A percentile compares a stretch with the other conserved stretches of the same genome.
phyloP scores from a whole-genome alignment of 2,329 filamentous ascomycete genomes.

The Aspergillus fijiensis region DNA sequence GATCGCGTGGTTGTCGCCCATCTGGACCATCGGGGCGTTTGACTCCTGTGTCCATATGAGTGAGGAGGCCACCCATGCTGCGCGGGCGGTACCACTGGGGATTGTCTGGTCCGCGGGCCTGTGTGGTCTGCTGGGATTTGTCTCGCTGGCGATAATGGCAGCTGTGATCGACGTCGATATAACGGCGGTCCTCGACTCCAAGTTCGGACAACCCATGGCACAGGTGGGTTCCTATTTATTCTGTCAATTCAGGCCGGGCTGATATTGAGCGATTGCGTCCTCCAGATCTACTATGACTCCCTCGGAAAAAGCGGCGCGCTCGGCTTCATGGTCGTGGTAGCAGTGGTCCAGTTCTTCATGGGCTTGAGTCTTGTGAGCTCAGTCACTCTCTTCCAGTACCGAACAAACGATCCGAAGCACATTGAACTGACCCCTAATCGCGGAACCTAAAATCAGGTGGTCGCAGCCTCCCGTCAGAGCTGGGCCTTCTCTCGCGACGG shows the following conservation, averaged over 20 bases:
- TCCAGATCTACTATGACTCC: conserved; percentile 43
- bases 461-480: conserved; percentile 58
- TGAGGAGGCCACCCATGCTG: conserved; percentile 61
- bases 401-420: no score
- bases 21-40: conserved; percentile 58
- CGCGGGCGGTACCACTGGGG: conserved; percentile 58
- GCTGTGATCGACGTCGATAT: conserved; percentile 57
- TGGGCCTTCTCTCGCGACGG: conserved; percentile 64
- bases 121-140: conserved; percentile 55
- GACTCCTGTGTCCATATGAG: conserved; percentile 60
- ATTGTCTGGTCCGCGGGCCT: conserved; percentile 56
- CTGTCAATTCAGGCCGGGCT: neutral
- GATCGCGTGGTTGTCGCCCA: conserved; percentile 60
- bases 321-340: conserved; percentile 58
- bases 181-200: conserved; percentile 47
- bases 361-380: conserved; percentile 51
- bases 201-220: conserved; percentile 60
- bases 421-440: neutral
- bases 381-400: no score
- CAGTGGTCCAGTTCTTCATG: conserved; percentile 63
- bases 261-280: neutral
- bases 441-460: conserved; percentile 30
- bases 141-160: conserved; percentile 58
- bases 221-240: conserved; percentile 29
- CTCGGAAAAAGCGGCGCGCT: conserved; percentile 60